Evolutionary conservation across 257 asterid genomes (phyloP), one percentile per base, ranked within the genome.

Genomic region (Mentha longifolia): DNA sequence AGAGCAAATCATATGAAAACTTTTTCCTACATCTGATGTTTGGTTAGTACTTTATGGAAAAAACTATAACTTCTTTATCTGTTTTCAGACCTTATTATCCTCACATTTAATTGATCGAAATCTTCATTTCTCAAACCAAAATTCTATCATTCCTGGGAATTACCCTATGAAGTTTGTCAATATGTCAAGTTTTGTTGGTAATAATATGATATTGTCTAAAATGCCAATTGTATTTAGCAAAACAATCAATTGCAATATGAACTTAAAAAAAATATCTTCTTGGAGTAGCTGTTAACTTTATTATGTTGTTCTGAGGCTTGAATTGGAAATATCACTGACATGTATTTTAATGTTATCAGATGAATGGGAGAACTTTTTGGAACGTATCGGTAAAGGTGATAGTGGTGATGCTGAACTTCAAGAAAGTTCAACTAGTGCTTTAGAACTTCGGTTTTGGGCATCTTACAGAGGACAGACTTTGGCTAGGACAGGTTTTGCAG

Each of bases 371-470:
- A 94, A 94, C 80, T 84, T 94, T 64, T 78, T 94, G 95, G 96
- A 94, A 80, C 95, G 99, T 56, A 89, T 91, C 78, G 99, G 85
- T 31, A 83, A 72, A 54, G 83, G 78, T 73, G 92, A 85, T 77
- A 77, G 79, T 63, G 90, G 79, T 66, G 97, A 89, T 79, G 81
- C 85, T 80, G 99, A 94, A 72, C 87, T 94, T 68, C 93, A 88
- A 82, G 93, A 85, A 77, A 87, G 80, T 84, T 76, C 97, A 17
- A 77, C 78, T 75, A 89, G 83, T 55, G 85, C 96, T 17, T 68
- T 94, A 82, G 99, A 94, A 84, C 98, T 91, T 65, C 91, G 99
- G 50, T 94, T 94, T 84, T 94, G 99, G 99, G 98, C 93, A 72
- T 94, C 99, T 80, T 94, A 94, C 79, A 80, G 99, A 76, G 99